These are phyloP conservation scores for Styphnolobium japonicum DNA, from an alignment of 306 rosid species.

Conservation along the genomic window DNA sequence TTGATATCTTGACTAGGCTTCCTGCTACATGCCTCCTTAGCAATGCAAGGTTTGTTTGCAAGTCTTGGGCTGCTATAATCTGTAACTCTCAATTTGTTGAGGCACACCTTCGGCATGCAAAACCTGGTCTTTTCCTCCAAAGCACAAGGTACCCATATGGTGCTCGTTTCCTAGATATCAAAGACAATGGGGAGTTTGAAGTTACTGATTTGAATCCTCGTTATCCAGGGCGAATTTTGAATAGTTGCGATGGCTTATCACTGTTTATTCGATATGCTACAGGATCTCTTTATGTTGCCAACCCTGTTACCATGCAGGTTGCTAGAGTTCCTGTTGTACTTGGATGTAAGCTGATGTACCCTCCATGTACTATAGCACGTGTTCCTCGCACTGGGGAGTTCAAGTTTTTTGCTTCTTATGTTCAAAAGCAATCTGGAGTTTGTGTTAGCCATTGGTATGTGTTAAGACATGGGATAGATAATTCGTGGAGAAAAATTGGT, in stretches of 20 bases:
- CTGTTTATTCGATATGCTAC: neutral
- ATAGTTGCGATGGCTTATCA: slow-evolving; percentile 9
- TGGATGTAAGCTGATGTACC: neutral
- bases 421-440: neutral
- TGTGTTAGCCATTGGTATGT: slow-evolving; percentile 6
- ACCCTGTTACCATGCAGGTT: neutral
- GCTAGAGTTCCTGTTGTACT: neutral
- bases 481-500: neutral
- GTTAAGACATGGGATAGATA: slow-evolving; percentile 16
- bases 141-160: neutral
- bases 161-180: slow-evolving; percentile 20
- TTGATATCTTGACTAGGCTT: slow-evolving; percentile 5
- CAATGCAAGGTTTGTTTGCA: slow-evolving; percentile 16
- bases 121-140: slow-evolving; percentile 23
- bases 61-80: slow-evolving; percentile 16
- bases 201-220: neutral
- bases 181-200: slow-evolving; percentile 14
- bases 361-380: slow-evolving; percentile 17
- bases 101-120: neutral
- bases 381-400: slow-evolving; percentile 16
- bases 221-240: slow-evolving; percentile 16
- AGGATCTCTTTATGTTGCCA: neutral
- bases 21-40: neutral
- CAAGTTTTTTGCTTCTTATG: slow-evolving; percentile 18
- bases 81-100: neutral